Conservation (phyloP, 2,329 filamentous ascomycete species). For the Hymenoscyphus scutula region DNA sequence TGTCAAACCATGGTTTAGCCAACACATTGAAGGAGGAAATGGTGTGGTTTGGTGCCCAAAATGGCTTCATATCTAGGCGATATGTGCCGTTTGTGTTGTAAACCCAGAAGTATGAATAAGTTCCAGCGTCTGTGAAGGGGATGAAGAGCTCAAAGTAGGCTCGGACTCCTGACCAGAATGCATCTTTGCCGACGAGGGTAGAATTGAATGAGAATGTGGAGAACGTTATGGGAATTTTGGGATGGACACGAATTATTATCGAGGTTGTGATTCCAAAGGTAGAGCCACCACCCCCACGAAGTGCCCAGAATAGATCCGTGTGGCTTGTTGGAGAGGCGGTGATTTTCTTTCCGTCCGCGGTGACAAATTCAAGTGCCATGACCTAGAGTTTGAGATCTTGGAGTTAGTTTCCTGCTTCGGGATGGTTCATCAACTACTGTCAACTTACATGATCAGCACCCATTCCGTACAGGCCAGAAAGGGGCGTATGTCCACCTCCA, state of each 20-base stretch:
- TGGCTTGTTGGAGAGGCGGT: constrained; percentile 24
- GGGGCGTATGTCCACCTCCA: constrained; percentile 58
- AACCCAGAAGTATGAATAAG: constrained; percentile 35
- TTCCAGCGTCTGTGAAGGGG: constrained; percentile 39
- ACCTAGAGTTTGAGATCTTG: not conserved
- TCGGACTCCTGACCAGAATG: constrained; percentile 52
- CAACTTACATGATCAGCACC: constrained; percentile 52
- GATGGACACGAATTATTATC: constrained; percentile 52
- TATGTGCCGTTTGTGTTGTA: constrained; percentile 33
- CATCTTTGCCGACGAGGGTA: constrained; percentile 39
- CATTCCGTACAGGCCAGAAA: constrained; percentile 54
- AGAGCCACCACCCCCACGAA: constrained; percentile 33
- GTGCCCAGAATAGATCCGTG: constrained; percentile 29
- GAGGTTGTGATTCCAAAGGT: constrained; percentile 62
- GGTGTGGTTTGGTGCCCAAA: constrained; percentile 34
- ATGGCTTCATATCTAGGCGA: constrained; percentile 35
- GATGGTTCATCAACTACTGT: not conserved
- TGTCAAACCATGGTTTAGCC: constrained; percentile 41
- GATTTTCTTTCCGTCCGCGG: constrained; percentile 25
- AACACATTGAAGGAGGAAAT: constrained; percentile 29
- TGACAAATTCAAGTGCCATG: constrained; percentile 23
- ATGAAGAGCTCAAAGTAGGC: constrained; percentile 47
- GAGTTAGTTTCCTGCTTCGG: not conserved
- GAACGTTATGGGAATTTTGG: constrained; percentile 37
- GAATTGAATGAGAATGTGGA: constrained; percentile 44